phyloP scores from a whole-genome alignment of 2,329 filamentous ascomycete genomes.

The Myotisia sp. region DNA sequence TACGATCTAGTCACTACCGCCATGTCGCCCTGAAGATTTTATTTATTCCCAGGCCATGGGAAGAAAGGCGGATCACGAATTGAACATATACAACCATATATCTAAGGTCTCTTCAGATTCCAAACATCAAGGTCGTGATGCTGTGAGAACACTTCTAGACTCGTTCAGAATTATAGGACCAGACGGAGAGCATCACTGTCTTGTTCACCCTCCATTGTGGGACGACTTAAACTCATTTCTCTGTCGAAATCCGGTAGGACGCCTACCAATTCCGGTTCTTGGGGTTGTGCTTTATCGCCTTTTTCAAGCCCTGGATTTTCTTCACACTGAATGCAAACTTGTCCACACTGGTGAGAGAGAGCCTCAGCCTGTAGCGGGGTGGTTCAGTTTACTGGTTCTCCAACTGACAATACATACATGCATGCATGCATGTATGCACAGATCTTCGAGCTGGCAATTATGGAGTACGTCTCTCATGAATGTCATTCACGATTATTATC shows the following conservation, averaged over 20 bases:
- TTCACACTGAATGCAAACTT: constrained; percentile 16
- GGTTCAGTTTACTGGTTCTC: too few species aligned
- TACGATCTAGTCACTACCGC: background rate
- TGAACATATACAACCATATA: constrained; percentile 31
- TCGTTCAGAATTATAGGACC: constrained; percentile 22
- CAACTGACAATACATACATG: too few species aligned
- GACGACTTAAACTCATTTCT: constrained; percentile 30
- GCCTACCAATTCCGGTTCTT: constrained; percentile 24
- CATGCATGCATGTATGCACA: too few species aligned
- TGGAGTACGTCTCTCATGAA: too few species aligned
- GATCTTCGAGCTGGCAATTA: too few species aligned
- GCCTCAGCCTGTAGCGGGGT: too few species aligned
- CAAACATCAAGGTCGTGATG: constrained; percentile 13
- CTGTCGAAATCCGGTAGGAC: constrained; percentile 26
- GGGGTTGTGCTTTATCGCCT: constrained; percentile 22
- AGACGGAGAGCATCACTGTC: constrained; percentile 21
- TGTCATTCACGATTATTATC: too few species aligned
- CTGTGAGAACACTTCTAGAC: constrained; percentile 16
- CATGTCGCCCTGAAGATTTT: constrained; percentile 10
- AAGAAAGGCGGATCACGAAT: constrained; percentile 22
- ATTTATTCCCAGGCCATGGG: constrained; percentile 17
- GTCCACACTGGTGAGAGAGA: constrained; percentile 17
- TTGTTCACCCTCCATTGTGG: constrained; percentile 31
- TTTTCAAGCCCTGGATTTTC: constrained; percentile 17
- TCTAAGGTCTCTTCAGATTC: background rate